A percentile compares a stretch with the other conserved stretches of the same genome.
Evolutionary conservation across 1,284 basidiomycete genomes (phyloP).

Genomic region (Vanrija sp.): DNA sequence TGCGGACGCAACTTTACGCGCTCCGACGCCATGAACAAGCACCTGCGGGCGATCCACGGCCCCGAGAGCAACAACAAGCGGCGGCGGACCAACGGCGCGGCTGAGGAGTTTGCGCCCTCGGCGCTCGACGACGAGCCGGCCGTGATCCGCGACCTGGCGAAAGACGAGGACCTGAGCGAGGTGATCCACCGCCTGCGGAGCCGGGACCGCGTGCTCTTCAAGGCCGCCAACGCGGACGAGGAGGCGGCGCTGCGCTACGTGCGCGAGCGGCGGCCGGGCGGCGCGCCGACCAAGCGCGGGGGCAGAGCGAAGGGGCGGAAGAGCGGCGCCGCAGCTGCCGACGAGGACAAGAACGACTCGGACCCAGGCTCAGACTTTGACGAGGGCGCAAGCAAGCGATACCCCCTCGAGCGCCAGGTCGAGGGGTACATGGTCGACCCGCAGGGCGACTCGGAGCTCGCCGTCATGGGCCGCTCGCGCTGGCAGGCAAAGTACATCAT

Average conservation of each 20-base stretch:
- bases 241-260: slow-evolving; percentile 13
- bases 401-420: slow-evolving; percentile 18
- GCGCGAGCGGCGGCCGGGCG: slow-evolving; percentile 14
- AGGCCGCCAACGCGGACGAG: slow-evolving; percentile 8
- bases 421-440: slow-evolving; percentile 18
- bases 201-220: slow-evolving; percentile 7
- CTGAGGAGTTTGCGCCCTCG: background rate
- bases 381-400: slow-evolving; percentile 17
- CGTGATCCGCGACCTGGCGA: slow-evolving; percentile 14
- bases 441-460: slow-evolving; percentile 19
- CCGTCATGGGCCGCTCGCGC: slow-evolving; percentile 26
- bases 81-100: background rate
- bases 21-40: slow-evolving; percentile 79
- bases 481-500: slow-evolving; percentile 43
- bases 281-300: slow-evolving; percentile 12
- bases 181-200: slow-evolving; percentile 13
- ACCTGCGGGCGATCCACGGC: slow-evolving; percentile 30
- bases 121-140: slow-evolving; percentile 10
- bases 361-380: slow-evolving; percentile 25
- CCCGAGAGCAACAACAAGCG: slow-evolving; percentile 5
- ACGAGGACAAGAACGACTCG: background rate
- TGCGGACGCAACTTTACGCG: slow-evolving; percentile 96
- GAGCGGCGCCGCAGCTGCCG: background rate
- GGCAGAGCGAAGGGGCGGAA: slow-evolving; percentile 5
- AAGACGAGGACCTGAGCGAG: slow-evolving; percentile 18